phyloP scores from a whole-genome alignment of 495 filamentous ascomycete species.

The Immersiella caudata region DNA sequence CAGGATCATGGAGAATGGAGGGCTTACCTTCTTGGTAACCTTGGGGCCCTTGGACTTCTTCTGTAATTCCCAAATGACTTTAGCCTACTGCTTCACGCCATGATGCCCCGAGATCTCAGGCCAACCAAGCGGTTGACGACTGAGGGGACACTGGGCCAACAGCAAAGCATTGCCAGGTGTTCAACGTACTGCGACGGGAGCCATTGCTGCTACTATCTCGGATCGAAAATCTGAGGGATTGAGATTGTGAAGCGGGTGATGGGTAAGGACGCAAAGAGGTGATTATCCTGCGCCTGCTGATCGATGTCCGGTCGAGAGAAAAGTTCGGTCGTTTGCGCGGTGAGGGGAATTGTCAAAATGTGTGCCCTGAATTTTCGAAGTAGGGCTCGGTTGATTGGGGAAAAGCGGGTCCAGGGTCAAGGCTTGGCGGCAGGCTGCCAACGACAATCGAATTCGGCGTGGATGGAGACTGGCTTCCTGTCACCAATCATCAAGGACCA shows the following conservation, averaged over 20 bases:
- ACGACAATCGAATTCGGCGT: neutral
- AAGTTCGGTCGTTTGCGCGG: conserved; percentile 6
- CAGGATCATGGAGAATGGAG: conserved; percentile 6
- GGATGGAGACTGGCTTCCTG: neutral
- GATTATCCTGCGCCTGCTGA: conserved; percentile 53
- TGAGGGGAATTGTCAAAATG: conserved; percentile 21
- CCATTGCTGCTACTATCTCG: conserved; percentile 53
- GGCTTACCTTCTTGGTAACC: conserved; percentile 64
- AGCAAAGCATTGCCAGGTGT: conserved; percentile 81
- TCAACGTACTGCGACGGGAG: conserved; percentile 71
- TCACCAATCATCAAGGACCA: too few relatives aligned
- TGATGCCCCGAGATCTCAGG: conserved; percentile 38
- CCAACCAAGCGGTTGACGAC: conserved; percentile 11
- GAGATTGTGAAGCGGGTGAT: conserved; percentile 23
- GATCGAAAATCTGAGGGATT: conserved; percentile 10
- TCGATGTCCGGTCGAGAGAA: conserved; percentile 25
- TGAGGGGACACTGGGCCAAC: conserved; percentile 59
- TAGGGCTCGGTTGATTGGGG: conserved; percentile 28
- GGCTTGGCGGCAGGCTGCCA: neutral
- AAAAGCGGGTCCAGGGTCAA: conserved; percentile 3
- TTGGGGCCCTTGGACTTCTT: conserved; percentile 67
- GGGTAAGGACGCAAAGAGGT: conserved; percentile 67
- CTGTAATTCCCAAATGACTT: conserved; percentile 58
- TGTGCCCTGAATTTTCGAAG: conserved; percentile 29
- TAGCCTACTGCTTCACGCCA: conserved; percentile 93